phyloP scores from a whole-genome alignment of 2,329 filamentous ascomycete genomes.

The Sordariomycetes sp. region DNA sequence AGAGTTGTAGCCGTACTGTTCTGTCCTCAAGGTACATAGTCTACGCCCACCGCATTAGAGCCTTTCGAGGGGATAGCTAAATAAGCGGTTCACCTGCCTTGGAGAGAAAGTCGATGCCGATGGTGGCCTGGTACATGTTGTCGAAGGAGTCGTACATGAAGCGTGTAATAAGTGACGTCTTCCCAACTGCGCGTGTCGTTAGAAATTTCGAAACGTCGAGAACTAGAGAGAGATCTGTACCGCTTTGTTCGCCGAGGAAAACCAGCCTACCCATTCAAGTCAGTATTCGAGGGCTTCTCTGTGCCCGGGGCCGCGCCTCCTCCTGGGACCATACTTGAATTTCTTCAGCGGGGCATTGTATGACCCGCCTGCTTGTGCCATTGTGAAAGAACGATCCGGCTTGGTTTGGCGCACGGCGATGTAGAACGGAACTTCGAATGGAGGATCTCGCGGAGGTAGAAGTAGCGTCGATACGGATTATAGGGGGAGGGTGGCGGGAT shows the following conservation, averaged over 20 bases:
- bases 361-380: slow-evolving; percentile 73
- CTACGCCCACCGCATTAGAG: slow-evolving; percentile 25
- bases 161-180: slow-evolving; percentile 94
- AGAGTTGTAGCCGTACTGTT: slow-evolving; percentile 91
- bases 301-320: neutral
- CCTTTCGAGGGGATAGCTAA: neutral
- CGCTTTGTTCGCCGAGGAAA: slow-evolving; percentile 96
- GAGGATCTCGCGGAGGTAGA: neutral
- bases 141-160: slow-evolving; percentile 99
- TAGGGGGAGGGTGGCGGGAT: neutral
- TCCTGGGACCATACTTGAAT: slow-evolving; percentile 65
- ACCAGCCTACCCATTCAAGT: slow-evolving; percentile 53
- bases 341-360: slow-evolving; percentile 99
- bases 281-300: neutral
- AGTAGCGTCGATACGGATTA: neutral
- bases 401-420: neutral
- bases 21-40: slow-evolving; percentile 99
- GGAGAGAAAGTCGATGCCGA: slow-evolving; percentile 97
- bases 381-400: slow-evolving; percentile 26
- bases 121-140: slow-evolving; percentile 98
- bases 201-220: neutral
- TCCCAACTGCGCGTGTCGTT: slow-evolving; percentile 56
- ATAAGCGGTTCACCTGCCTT: slow-evolving; percentile 47
- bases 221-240: slow-evolving; percentile 37
- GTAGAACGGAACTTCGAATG: neutral